Percentiles rank a stretch among this genome's conserved stretches.
Evolutionary conservation across 352 stramenopile genomes (phyloP).

Genomic region (Phytophthora hybrid): DNA sequence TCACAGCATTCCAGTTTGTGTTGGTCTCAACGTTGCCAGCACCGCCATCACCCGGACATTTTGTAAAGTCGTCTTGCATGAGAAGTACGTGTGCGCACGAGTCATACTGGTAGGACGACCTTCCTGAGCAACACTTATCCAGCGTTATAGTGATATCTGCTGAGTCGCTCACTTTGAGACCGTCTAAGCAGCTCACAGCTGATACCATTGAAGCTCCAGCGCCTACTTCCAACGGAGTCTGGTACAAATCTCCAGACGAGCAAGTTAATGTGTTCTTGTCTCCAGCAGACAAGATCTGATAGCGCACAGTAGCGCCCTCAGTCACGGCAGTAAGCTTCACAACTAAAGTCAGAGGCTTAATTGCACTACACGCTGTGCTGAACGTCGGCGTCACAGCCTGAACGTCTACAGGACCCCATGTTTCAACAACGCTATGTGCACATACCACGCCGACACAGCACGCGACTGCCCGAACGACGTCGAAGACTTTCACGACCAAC

Average conservation of each 20-base stretch:
- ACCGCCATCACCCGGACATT: constrained; percentile 35
- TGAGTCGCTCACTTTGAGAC: constrained; percentile 48
- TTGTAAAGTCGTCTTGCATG: constrained; percentile 61
- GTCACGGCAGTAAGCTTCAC: constrained; percentile 44
- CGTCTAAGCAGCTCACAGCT: constrained; percentile 64
- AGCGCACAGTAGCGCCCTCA: constrained; percentile 34
- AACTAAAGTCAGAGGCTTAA: constrained; percentile 46
- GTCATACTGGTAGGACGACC: constrained; percentile 45
- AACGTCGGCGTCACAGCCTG: constrained; percentile 37
- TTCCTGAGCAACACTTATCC: constrained; percentile 62
- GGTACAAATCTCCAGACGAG: constrained; percentile 44
- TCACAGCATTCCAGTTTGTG: constrained; percentile 53
- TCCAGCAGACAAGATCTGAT: constrained; percentile 28
- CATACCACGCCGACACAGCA: constrained; percentile 56
- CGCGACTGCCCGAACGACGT: constrained; percentile 54
- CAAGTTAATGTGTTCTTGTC: constrained; percentile 30
- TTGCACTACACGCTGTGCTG: constrained; percentile 41
- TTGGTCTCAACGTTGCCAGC: constrained; percentile 36
- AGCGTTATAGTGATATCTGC: constrained; percentile 48
- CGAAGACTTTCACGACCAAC: constrained; percentile 43
- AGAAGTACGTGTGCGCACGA: constrained; percentile 62
- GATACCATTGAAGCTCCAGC: constrained; percentile 43
- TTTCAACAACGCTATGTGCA: constrained; percentile 31
- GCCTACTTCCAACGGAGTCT: constrained; percentile 37
- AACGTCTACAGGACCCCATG: constrained; percentile 45